phyloP scores from a whole-genome alignment of 108 stramenopile genomes.

The Cyclotella atomus region DNA sequence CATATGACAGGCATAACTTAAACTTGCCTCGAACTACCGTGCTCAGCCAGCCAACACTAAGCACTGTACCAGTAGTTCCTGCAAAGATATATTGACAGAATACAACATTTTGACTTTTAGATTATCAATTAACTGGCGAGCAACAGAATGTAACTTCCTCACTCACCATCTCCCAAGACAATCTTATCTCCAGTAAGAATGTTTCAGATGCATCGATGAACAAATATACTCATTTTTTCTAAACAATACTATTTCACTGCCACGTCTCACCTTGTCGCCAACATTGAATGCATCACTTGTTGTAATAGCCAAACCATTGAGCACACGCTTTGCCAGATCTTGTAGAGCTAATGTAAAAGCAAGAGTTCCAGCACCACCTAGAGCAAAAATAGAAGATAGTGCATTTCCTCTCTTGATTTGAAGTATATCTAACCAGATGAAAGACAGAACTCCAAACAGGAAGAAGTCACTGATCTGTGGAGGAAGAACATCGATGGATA shows the following conservation, averaged over 20 bases:
- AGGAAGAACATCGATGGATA: background rate
- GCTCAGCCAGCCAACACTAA: slow-evolving; percentile 58
- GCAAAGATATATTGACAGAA: background rate
- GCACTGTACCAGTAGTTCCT: slow-evolving; percentile 58
- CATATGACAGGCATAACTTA: background rate
- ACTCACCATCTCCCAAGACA: slow-evolving; percentile 61
- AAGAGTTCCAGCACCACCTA: slow-evolving; percentile 65
- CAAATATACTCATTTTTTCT: no score
- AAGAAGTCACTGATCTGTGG: slow-evolving; percentile 41
- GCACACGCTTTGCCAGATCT: slow-evolving; percentile 44
- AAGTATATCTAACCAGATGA: slow-evolving; percentile 51
- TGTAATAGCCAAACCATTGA: slow-evolving; percentile 62
- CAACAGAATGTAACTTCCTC: background rate
- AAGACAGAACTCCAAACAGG: slow-evolving; percentile 27
- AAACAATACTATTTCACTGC: no score
- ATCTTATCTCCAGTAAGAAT: no score
- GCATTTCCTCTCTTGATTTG: slow-evolving; percentile 53
- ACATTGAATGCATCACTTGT: slow-evolving; percentile 58
- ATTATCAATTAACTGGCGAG: no score
- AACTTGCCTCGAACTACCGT: slow-evolving; percentile 43
- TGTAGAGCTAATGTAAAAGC: slow-evolving; percentile 55
- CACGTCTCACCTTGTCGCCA: slow-evolving; percentile 44
- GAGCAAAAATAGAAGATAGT: slow-evolving; percentile 57
- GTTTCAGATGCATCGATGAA: no score
- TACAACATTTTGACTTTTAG: background rate